These are phyloP conservation scores for Rhodotorula sp. DNA, from an alignment of 1,284 basidiomycete species.

Conservation along the genomic window DNA sequence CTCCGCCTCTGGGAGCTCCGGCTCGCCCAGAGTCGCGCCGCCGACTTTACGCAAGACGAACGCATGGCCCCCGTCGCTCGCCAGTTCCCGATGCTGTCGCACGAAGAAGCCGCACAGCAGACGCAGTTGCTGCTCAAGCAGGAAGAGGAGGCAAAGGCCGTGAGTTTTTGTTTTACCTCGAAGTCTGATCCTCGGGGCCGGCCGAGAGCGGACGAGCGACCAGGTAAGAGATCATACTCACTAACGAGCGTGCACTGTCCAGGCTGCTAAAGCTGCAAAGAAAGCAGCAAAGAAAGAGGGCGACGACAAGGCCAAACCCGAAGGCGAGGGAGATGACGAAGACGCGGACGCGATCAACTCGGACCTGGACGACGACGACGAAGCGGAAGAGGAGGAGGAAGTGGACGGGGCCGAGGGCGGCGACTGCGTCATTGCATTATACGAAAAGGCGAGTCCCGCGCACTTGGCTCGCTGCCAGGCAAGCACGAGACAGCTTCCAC, in stretches of 20 bases:
- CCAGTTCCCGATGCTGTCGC: slow-evolving; percentile 26
- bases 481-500: neutral
- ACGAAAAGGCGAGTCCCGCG: slow-evolving; percentile 76
- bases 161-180: neutral
- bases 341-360: slow-evolving; percentile 83
- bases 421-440: slow-evolving; percentile 97
- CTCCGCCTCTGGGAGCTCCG: slow-evolving; percentile 97
- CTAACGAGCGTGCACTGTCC: neutral
- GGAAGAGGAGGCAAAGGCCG: slow-evolving; percentile 3
- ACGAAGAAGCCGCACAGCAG: neutral
- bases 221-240: too few relatives aligned
- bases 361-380: slow-evolving; percentile 84
- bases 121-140: slow-evolving; percentile 4
- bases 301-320: slow-evolving; percentile 9
- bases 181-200: too few relatives aligned
- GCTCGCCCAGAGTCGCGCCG: slow-evolving; percentile 85
- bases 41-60: slow-evolving; percentile 67
- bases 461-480: neutral
- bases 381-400: slow-evolving; percentile 65
- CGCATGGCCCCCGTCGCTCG: slow-evolving; percentile 31
- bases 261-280: slow-evolving; percentile 9
- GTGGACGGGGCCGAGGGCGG: slow-evolving; percentile 59
- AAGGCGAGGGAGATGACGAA: slow-evolving; percentile 1
- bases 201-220: too few relatives aligned
- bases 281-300: neutral